Evolutionary conservation across 2,329 filamentous ascomycete species (phyloP), one percentile per base, ranked within the genome.

Genomic region (Trichoderma hamatum): DNA sequence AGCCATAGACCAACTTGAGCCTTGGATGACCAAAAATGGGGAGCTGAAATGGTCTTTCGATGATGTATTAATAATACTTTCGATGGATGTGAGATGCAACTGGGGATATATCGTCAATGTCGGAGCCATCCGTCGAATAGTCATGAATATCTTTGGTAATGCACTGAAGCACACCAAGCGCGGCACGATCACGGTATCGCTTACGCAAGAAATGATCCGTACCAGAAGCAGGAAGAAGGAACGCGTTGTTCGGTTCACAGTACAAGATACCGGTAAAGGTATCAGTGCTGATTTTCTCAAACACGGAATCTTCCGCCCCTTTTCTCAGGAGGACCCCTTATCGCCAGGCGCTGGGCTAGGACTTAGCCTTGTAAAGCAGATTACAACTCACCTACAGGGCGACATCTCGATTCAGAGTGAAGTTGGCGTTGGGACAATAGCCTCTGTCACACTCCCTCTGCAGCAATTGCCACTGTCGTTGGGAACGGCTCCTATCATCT

Each of bases 71-170:
- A 67, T 77, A 5, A 72, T 85, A 19, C 55, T 76, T 0, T 71
- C 67, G 0, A 71, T 89, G n/a, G 81, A 84, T 3, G 81, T 74
- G 66, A 80, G 26, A 71, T 80, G 62, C 71, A 81, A 74, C 13
- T 90, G 88, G 86, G 76, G 78, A 1, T 88, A 87, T 72, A 78
- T 82, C 16, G 83, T 84, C 0, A 84, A 89, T 51, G 82, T 85
- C 0, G 88, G 88, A 1, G 81, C 81, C 0, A 70, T 82, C 14
- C 77, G 82, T 16, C 82, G 87, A 1, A 85, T 90, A 28, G 79
- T 90, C 28, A 88, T 89, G 86, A 90, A 90, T 54, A 71, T 90
- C 0, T 84, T 89, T 43, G 86, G 87, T 10, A 90, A 90, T 73
- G 82, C 88, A 0, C 81, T 90, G 71, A 90, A 90, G 72, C 90